Evolutionary conservation across 768 basidiomycete species (phyloP).

Genomic region (Termitomyces sp.): DNA sequence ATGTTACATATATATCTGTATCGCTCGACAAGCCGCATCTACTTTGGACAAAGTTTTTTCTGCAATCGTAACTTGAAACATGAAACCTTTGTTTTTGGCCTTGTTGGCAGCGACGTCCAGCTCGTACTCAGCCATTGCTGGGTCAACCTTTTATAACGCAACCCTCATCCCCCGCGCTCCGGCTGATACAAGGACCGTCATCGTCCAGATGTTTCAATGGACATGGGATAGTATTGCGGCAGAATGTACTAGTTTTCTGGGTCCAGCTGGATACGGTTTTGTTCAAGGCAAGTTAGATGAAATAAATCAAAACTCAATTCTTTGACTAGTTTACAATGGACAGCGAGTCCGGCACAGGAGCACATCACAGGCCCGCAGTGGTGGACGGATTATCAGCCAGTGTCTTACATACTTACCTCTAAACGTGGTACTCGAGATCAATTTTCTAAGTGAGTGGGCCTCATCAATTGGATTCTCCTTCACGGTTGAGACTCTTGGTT

Average conservation of each 20-base stretch:
- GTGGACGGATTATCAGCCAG: constrained; percentile 75
- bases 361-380: constrained; percentile 55
- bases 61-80: not conserved
- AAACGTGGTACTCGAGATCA: constrained; percentile 58
- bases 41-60: not conserved
- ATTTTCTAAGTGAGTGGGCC: constrained; percentile 29
- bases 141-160: constrained; percentile 2
- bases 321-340: not conserved
- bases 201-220: constrained; percentile 73
- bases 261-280: constrained; percentile 65
- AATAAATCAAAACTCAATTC: too few relatives aligned
- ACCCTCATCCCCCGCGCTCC: constrained; percentile 16
- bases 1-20: not conserved
- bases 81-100: not conserved
- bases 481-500: not conserved
- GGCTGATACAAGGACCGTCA: constrained; percentile 38
- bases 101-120: constrained; percentile 1
- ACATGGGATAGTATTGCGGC: constrained; percentile 51
- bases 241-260: constrained; percentile 62
- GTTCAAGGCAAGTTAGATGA: constrained; percentile 48
- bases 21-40: not conserved
- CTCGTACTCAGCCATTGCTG: constrained; percentile 5
- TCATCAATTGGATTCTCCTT: constrained; percentile 1
- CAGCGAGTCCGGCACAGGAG: constrained; percentile 50
- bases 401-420: constrained; percentile 59